phyloP scores from a whole-genome alignment of 306 rosid genomes.

The Inga leiocalycina region DNA sequence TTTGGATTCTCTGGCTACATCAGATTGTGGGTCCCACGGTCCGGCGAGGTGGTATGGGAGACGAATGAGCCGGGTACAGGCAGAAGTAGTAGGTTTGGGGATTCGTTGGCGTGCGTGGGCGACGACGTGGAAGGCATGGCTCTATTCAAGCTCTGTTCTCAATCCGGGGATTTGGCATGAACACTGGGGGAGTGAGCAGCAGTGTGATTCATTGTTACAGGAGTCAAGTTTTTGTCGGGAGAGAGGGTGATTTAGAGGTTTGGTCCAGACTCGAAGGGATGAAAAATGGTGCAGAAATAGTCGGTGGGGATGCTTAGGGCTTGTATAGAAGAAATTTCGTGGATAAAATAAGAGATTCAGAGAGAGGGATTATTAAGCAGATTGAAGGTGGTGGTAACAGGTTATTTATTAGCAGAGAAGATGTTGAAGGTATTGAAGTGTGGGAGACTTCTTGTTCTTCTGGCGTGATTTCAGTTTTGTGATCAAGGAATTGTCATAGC shows the following conservation, averaged over 20 bases:
- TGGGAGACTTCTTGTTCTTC: slow-evolving; percentile 86
- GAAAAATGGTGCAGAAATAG: slow-evolving; percentile 32
- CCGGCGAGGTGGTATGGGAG: slow-evolving; percentile 78
- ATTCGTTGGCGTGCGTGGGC: slow-evolving; percentile 70
- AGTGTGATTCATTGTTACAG: slow-evolving; percentile 58
- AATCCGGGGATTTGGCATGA: slow-evolving; percentile 78
- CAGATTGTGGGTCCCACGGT: slow-evolving; percentile 78
- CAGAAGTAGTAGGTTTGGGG: slow-evolving; percentile 79
- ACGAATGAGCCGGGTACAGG: slow-evolving; percentile 87
- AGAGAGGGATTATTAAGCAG: slow-evolving; percentile 70
- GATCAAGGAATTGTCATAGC: slow-evolving; percentile 4
- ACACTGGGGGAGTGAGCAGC: slow-evolving; percentile 29
- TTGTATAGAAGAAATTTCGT: slow-evolving; percentile 76
- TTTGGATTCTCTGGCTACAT: slow-evolving; percentile 83
- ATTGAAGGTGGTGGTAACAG: slow-evolving; percentile 92
- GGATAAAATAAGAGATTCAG: slow-evolving; percentile 65
- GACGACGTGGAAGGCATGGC: slow-evolving; percentile 60
- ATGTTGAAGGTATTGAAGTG: slow-evolving; percentile 85
- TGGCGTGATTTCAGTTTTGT: slow-evolving; percentile 40
- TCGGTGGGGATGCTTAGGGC: slow-evolving; percentile 40
- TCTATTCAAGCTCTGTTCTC: slow-evolving; percentile 77
- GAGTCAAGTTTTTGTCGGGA: slow-evolving; percentile 75
- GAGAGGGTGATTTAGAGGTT: slow-evolving; percentile 83
- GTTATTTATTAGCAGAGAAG: slow-evolving; percentile 77
- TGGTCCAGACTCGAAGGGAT: slow-evolving; percentile 58